These are phyloP conservation scores for Stemphylium beticola DNA, from an alignment of 2,329 filamentous ascomycete genomes.

Conservation along the genomic window DNA sequence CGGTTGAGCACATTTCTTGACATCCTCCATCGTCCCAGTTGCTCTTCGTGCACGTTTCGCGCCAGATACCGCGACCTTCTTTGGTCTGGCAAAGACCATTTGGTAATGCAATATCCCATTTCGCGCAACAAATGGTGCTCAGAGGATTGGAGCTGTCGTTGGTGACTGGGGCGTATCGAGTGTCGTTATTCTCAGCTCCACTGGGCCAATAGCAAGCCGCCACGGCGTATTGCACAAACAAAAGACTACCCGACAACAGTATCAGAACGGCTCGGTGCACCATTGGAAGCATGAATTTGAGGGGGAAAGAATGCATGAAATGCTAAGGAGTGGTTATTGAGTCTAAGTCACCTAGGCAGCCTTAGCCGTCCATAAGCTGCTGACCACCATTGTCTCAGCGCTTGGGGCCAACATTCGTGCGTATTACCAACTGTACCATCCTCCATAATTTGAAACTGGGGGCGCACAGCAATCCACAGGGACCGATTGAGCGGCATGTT, in stretches of 20 bases:
- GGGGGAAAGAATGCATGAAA: neutral
- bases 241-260: neutral
- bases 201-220: conserved; percentile 1
- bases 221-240: neutral
- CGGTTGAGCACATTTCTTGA: conserved; percentile 16
- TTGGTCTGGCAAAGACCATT: neutral
- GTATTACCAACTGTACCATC: no score
- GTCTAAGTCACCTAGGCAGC: neutral
- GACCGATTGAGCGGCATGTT: no score
- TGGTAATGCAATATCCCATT: neutral
- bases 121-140: neutral
- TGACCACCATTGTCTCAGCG: neutral
- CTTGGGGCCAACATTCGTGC: neutral
- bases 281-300: neutral
- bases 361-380: neutral
- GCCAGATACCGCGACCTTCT: neutral
- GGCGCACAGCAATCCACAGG: no score
- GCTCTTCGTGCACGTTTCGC: conserved; percentile 11
- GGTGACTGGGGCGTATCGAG: neutral
- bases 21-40: conserved; percentile 14
- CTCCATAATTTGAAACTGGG: no score
- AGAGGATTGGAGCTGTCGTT: neutral
- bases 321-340: no score
- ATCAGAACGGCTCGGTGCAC: no score
- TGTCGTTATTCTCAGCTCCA: neutral